Conservation (phyloP, 257 asterid species). For the Przewalskia tangutica region DNA sequence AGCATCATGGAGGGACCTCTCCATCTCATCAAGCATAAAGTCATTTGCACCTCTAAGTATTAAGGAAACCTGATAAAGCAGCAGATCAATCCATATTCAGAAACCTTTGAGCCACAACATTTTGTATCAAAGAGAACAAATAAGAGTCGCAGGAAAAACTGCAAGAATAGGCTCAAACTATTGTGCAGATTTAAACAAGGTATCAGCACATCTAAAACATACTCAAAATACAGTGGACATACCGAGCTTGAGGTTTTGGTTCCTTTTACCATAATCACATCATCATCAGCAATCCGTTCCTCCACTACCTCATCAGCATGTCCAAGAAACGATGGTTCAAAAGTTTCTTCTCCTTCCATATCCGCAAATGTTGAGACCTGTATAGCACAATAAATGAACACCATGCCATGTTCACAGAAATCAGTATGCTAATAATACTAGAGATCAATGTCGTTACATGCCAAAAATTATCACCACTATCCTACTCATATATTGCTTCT, state of each 20-base stretch:
- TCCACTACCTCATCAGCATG: slow-evolving; percentile 87
- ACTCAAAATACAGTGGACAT: slow-evolving; percentile 9
- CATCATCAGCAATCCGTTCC: slow-evolving; percentile 86
- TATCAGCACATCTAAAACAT: neutral
- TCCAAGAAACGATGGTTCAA: slow-evolving; percentile 76
- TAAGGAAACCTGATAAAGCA: slow-evolving; percentile 52
- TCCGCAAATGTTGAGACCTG: slow-evolving; percentile 93
- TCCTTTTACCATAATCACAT: slow-evolving; percentile 86
- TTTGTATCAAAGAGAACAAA: neutral
- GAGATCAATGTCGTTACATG: neutral
- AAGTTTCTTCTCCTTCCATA: slow-evolving; percentile 96
- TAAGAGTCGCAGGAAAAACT: neutral
- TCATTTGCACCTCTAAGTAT: slow-evolving; percentile 95
- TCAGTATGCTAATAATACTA: neutral
- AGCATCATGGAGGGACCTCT: slow-evolving; percentile 93
- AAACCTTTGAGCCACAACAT: neutral
- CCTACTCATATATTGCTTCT: neutral
- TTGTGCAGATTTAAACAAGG: neutral
- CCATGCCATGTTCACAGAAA: neutral
- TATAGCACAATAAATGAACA: slow-evolving; percentile 2
- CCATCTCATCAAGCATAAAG: slow-evolving; percentile 96
- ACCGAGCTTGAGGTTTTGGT: slow-evolving; percentile 68
- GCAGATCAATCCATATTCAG: neutral
- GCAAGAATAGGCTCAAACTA: neutral
- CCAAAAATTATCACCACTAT: neutral